Percentiles rank a stretch among this genome's conserved stretches.
Evolutionary conservation across 352 stramenopile species (phyloP).

Genomic region (Thalassiosira mediterranea): DNA sequence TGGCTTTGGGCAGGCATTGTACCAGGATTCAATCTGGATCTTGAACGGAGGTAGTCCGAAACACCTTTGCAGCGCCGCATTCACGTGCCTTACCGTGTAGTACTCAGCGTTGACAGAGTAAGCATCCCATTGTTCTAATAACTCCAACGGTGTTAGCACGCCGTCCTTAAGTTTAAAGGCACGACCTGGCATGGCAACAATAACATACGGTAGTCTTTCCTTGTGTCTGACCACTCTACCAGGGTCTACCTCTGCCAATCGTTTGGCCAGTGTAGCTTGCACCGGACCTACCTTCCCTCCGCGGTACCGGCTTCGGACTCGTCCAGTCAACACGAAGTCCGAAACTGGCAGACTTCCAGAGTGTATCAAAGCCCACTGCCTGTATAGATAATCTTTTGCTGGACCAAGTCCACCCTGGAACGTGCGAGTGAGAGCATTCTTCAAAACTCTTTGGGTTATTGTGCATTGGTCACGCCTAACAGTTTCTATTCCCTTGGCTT

Average conservation of each 20-base stretch:
- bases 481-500: constrained; percentile 85
- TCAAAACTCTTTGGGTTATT: constrained; percentile 80
- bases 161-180: constrained; percentile 75
- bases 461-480: constrained; percentile 80
- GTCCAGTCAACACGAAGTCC: constrained; percentile 84
- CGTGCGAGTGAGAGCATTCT: constrained; percentile 75
- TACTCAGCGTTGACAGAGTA: constrained; percentile 79
- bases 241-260: constrained; percentile 77
- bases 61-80: constrained; percentile 80
- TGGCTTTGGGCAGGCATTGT: constrained; percentile 75
- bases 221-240: constrained; percentile 74
- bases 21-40: constrained; percentile 75
- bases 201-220: constrained; percentile 81
- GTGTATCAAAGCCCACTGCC: constrained; percentile 80
- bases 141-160: constrained; percentile 75
- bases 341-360: constrained; percentile 76
- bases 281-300: constrained; percentile 76
- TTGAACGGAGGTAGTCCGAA: constrained; percentile 75
- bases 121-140: constrained; percentile 81
- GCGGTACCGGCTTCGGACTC: constrained; percentile 77
- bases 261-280: constrained; percentile 74
- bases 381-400: constrained; percentile 71
- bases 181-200: constrained; percentile 74
- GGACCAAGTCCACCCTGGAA: constrained; percentile 63
- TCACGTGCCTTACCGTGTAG: constrained; percentile 84